Evolutionary conservation across 208 protist species (phyloP), one percentile per base, ranked within the genome.

Genomic region (Polymyxa betae): DNA sequence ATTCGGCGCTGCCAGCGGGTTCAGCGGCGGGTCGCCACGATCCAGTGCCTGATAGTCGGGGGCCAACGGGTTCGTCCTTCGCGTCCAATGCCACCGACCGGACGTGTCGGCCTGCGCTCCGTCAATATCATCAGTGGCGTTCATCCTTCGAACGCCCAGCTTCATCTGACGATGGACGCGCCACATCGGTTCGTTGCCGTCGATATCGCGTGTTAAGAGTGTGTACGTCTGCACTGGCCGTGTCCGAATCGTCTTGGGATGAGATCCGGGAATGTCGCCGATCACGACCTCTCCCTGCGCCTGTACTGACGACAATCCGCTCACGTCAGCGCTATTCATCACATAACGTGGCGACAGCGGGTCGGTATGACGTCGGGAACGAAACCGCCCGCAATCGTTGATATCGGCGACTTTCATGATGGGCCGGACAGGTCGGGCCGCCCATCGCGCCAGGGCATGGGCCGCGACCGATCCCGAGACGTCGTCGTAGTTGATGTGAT

Each of bases 401-500:
- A 82, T 82, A 43, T 82, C 72, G 72, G 5, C 72, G 72, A 82
- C 72, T 12, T 43, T 35, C 16, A 82, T 5, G 72, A 82, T 82
- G n/a, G n/a, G n/a, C 10, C 72, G 72, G 5, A n/a, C 35, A 5
- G 35, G 5, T 82, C 72, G 72, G 16, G 72, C 5, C n/a, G 5
- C 16, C 35, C 40, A 43, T n/a, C n/a, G 5, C 35, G 5, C 40
- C 5, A 40, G 16, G 72, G n/a, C 12, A n/a, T 82, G 40, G 35
- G 72, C 72, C 16, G 72, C 72, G 72, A 35, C n/a, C n/a, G 72
- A 82, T 43, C 72, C 72, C 12, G 5, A 20, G 16, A 82, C 72
- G 72, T 82, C 72, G 72, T 35, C n/a, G 72, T 82, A 82, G 72
- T 82, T 82, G 72, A 82, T 82, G n/a, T 82, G 72, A n/a, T 82